These are phyloP conservation scores for Alternaria triticimaculans DNA, from an alignment of 2,329 filamentous ascomycete species.

Conservation along the genomic window DNA sequence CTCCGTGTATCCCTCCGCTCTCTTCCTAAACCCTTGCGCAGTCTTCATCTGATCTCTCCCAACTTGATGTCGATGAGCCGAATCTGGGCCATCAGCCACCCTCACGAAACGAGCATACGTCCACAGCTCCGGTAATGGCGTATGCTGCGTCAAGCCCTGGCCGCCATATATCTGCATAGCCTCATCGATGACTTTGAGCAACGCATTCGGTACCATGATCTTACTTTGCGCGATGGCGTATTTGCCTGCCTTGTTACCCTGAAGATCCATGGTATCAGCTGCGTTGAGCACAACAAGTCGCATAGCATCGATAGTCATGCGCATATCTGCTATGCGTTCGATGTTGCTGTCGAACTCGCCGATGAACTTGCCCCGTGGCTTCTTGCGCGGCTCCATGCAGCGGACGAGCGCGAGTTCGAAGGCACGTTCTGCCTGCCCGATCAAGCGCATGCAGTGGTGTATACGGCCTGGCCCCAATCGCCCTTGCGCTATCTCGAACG, in stretches of 20 bases:
- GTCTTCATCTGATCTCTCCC: constrained; percentile 53
- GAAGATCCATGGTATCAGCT: constrained; percentile 52
- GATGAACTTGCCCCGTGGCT: constrained; percentile 50
- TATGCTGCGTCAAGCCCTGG: constrained; percentile 52
- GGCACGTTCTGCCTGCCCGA: constrained; percentile 53
- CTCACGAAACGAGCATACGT: constrained; percentile 53
- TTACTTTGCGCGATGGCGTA: constrained; percentile 54
- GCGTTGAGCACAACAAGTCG: constrained; percentile 52
- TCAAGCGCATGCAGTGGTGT: constrained; percentile 53
- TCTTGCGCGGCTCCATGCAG: constrained; percentile 48
- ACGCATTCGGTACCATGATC: constrained; percentile 51
- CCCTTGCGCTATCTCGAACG: constrained; percentile 54
- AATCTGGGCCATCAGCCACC: constrained; percentile 53
- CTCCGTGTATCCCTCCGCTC: constrained; percentile 46
- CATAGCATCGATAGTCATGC: constrained; percentile 51
- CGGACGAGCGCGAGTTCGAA: constrained; percentile 51
- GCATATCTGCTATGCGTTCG: constrained; percentile 52
- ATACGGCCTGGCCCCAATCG: constrained; percentile 52
- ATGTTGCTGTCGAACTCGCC: constrained; percentile 53
- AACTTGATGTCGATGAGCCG: constrained; percentile 52
- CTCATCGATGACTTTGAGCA: constrained; percentile 52
- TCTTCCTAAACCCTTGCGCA: constrained; percentile 42
- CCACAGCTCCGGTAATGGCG: constrained; percentile 52
- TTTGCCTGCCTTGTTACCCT: constrained; percentile 50
- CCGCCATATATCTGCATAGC: constrained; percentile 55